phyloP scores from a whole-genome alignment of 306 rosid genomes.

The Prunus dulcis region DNA sequence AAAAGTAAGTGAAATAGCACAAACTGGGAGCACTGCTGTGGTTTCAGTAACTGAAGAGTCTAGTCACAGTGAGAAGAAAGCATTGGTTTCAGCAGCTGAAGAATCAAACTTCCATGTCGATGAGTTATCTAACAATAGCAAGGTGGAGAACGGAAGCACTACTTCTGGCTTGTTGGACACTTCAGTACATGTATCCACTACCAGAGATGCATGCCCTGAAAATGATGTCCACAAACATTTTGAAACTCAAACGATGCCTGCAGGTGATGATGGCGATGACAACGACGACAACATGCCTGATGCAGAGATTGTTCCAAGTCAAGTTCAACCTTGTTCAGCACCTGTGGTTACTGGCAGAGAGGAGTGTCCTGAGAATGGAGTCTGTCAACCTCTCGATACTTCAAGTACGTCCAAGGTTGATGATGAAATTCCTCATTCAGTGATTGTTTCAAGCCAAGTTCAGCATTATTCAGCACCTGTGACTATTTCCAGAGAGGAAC shows the following conservation, averaged over 20 bases:
- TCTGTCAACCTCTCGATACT: slow-evolving; percentile 19
- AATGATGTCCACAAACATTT: slow-evolving; percentile 2
- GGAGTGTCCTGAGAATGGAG: slow-evolving; percentile 34
- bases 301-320: slow-evolving; percentile 4
- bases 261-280: not conserved
- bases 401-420: slow-evolving; percentile 11
- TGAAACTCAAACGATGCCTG: slow-evolving; percentile 15
- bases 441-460: slow-evolving; percentile 15
- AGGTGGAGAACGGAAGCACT: slow-evolving; percentile 34
- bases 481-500: slow-evolving; percentile 31
- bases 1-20: slow-evolving; percentile 1
- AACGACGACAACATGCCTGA: slow-evolving; percentile 14
- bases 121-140: slow-evolving; percentile 26
- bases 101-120: slow-evolving; percentile 25
- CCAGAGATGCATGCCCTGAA: slow-evolving; percentile 33
- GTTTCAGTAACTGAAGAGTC: slow-evolving; percentile 22
- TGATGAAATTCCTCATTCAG: slow-evolving; percentile 21
- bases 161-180: slow-evolving; percentile 27
- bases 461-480: slow-evolving; percentile 22
- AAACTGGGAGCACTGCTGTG: not conserved
- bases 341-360: slow-evolving; percentile 17
- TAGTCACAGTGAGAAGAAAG: slow-evolving; percentile 20
- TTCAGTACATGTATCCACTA: slow-evolving; percentile 28
- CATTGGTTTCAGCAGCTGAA: slow-evolving; percentile 15
- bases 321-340: slow-evolving; percentile 7